Evolutionary conservation across 2,329 filamentous ascomycete genomes (phyloP), one percentile per base, ranked within the genome.

Genomic region (Chalaropsis thielavioides): DNA sequence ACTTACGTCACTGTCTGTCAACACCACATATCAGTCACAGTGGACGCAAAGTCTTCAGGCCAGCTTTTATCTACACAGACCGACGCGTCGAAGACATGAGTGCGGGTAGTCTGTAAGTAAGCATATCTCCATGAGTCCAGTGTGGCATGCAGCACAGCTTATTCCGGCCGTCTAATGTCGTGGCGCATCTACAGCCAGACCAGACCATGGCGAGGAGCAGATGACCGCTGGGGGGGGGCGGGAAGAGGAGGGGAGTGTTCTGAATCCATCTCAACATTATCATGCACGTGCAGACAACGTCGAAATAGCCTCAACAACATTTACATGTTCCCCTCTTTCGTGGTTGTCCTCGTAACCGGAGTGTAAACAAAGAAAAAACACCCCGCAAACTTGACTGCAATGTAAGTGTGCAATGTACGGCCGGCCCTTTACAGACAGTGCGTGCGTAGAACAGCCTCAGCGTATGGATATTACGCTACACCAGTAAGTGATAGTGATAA

Each of bases 311-410:
- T 58, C 27, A 58, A 35, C 15, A 51, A 51, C 46, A 51, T 24
- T 4, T 5, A 19, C 54, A 58, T 58, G 6, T 19, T 27, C 27
- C 54, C 54, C 27, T 19, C 54, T 35, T 38, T 19, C n/a, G 2
- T 19, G 54, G 54, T 58, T 58, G 54, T n/a, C 54, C 54, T 58
- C 54, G 54, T 58, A 58, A 58, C 54, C 27, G 7, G 6, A 58
- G 10, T 0, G 19, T 19, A 58, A 58, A 58, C 31, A 58, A 58
- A 4, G 24, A n/a, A 17, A 58, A 38, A 13, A 58, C 17, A 22
- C 22, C 24, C 46, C 8, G 46, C 24, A 27, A 24, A 4, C 22
- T 27, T 27, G 22, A 15, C 27, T 58, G 27, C 43, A 46, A 38
- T 38, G 35, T 38, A 38, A 4, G 2, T 19, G 8, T 46, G 19